phyloP scores from a whole-genome alignment of 495 filamentous ascomycete species.

The Neurospora intermedia region DNA sequence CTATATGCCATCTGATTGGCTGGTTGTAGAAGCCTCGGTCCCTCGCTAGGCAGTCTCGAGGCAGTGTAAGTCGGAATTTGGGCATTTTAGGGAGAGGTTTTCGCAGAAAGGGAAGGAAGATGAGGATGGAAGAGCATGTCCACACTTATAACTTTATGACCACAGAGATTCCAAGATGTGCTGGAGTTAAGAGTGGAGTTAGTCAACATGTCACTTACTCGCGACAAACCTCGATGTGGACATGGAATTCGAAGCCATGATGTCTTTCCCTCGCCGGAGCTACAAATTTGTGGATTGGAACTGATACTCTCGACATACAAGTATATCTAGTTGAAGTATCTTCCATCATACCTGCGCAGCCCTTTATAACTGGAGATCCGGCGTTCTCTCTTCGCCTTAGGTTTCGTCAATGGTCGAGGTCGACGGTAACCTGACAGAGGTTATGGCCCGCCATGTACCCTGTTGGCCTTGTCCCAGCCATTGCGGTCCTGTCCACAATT shows the following conservation, averaged over 20 bases:
- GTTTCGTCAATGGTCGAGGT: not conserved
- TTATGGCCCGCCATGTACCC: not conserved
- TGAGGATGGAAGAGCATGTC: not conserved
- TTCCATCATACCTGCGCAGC: not conserved
- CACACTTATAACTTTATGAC: not conserved
- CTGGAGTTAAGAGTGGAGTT: not conserved
- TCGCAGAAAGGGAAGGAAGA: not conserved
- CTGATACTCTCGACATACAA: not conserved
- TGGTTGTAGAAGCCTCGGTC: not conserved
- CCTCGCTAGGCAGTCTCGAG: no score
- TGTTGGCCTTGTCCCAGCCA: not conserved
- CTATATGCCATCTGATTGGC: conserved; percentile 6
- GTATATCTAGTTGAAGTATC: not conserved
- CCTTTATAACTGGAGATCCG: not conserved
- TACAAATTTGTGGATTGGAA: not conserved
- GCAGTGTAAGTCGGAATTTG: not conserved
- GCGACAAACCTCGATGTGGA: not conserved
- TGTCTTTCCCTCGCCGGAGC: not conserved
- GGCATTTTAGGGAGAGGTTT: not conserved
- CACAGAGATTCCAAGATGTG: not conserved
- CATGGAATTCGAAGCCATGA: not conserved
- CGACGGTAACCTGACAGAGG: not conserved
- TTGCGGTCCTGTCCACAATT: not conserved
- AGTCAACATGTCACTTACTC: not conserved
- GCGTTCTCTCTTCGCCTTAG: not conserved